These are phyloP conservation scores for Didymella pinodella DNA, from an alignment of 2,329 filamentous ascomycete genomes.

Conservation along the genomic window DNA sequence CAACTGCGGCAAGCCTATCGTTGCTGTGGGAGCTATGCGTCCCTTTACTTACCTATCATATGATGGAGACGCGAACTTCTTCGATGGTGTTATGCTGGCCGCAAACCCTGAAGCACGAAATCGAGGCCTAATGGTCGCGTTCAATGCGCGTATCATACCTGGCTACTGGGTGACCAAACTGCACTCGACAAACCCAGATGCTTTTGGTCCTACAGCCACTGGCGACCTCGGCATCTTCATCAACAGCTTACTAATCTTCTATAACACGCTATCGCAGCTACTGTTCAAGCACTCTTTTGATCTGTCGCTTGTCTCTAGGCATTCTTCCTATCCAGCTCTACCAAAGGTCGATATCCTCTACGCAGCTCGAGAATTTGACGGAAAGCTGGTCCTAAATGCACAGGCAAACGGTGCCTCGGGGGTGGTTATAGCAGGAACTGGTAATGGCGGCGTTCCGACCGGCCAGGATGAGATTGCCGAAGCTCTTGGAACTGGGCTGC, in stretches of 20 bases:
- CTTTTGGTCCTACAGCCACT: constrained; percentile 33
- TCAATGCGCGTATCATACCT: constrained; percentile 39
- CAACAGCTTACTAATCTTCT: constrained; percentile 39
- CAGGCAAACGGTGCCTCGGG: constrained; percentile 36
- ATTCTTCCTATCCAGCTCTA: constrained; percentile 29
- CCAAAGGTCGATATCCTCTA: constrained; percentile 45
- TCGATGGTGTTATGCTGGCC: constrained; percentile 38
- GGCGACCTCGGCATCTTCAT: constrained; percentile 40
- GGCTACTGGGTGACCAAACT: constrained; percentile 39
- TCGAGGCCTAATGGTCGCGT: constrained; percentile 39
- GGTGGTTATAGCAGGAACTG: constrained; percentile 39
- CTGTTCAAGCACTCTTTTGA: constrained; percentile 35
- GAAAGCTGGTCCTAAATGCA: constrained; percentile 34
- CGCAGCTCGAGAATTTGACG: constrained; percentile 40
- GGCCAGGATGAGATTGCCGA: constrained; percentile 15
- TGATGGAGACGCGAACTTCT: constrained; percentile 42
- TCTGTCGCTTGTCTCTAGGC: constrained; percentile 23
- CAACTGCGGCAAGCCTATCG: constrained; percentile 41
- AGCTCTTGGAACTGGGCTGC: background rate
- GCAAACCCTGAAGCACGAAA: constrained; percentile 31
- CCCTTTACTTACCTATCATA: constrained; percentile 37
- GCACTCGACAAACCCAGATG: constrained; percentile 36
- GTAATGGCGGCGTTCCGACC: constrained; percentile 36
- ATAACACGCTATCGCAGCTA: constrained; percentile 35
- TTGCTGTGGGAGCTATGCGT: constrained; percentile 37